Percentiles rank a stretch among this genome's conserved stretches.
Conservation (phyloP, 805 yeast species). For the Starmera amethionina region DNA sequence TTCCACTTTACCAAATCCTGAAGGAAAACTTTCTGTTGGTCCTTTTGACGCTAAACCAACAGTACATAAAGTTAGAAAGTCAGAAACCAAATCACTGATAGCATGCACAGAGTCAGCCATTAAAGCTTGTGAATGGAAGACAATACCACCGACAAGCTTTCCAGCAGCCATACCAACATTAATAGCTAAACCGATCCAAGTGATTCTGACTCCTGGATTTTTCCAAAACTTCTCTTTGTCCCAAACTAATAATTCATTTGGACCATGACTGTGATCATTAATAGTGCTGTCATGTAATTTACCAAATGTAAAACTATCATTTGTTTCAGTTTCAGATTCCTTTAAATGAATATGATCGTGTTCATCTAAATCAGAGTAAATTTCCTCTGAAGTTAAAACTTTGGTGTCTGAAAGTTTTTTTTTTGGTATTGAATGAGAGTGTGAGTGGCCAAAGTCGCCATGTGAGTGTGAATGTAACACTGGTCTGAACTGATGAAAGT, state of each 20-base stretch:
- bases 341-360: slow-evolving; percentile 32
- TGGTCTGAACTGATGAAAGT: too few relatives aligned
- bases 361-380: slow-evolving; percentile 8
- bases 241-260: slow-evolving; percentile 22
- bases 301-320: slow-evolving; percentile 29
- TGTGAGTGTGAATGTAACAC: slow-evolving; percentile 5
- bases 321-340: slow-evolving; percentile 32
- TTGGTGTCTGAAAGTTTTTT: background rate
- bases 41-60: slow-evolving; percentile 63
- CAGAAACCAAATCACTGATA: slow-evolving; percentile 81
- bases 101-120: slow-evolving; percentile 95
- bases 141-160: slow-evolving; percentile 82
- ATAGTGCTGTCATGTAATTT: slow-evolving; percentile 18
- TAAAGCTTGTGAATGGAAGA: slow-evolving; percentile 90
- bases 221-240: slow-evolving; percentile 35
- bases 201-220: slow-evolving; percentile 86
- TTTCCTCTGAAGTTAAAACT: background rate
- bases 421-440: background rate
- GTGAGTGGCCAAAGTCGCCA: background rate
- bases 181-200: slow-evolving; percentile 82
- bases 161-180: slow-evolving; percentile 81
- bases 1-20: slow-evolving; percentile 90
- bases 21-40: slow-evolving; percentile 57
- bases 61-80: slow-evolving; percentile 79
- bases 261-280: slow-evolving; percentile 26